phyloP scores from a whole-genome alignment of 371 early-diverging fungal species.

The Lichtheimia ramosa region DNA sequence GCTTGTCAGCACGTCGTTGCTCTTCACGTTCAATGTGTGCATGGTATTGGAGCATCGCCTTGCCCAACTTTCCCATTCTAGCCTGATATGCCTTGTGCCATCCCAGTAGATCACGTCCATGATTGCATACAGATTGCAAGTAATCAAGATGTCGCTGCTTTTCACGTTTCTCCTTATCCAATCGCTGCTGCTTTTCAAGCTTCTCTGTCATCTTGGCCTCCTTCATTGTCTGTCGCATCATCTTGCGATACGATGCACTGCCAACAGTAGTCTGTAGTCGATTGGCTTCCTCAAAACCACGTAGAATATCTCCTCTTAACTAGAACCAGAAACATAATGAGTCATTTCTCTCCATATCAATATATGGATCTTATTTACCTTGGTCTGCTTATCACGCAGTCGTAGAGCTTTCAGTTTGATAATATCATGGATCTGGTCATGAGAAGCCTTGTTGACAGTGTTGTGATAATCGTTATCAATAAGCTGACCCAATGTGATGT shows the following conservation, averaged over 20 bases:
- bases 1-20: conserved; percentile 77
- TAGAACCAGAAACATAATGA: conserved; percentile 10
- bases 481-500: conserved; percentile 34
- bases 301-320: conserved; percentile 80
- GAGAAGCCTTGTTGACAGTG: conserved; percentile 32
- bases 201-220: conserved; percentile 92
- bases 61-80: conserved; percentile 75
- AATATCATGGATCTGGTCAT: conserved; percentile 63
- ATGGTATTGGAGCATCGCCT: conserved; percentile 81
- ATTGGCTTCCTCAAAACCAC: conserved; percentile 66
- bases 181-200: conserved; percentile 87
- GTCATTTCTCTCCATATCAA: not conserved
- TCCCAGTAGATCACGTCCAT: conserved; percentile 70
- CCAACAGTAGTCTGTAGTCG: conserved; percentile 81
- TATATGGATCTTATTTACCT: conserved; percentile 30
- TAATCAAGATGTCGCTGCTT: conserved; percentile 83
- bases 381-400: conserved; percentile 76
- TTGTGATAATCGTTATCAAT: conserved; percentile 36
- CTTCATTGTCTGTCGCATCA: conserved; percentile 90
- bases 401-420: conserved; percentile 86
- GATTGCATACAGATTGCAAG: conserved; percentile 72
- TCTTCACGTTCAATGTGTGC: conserved; percentile 87
- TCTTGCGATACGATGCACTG: conserved; percentile 74
- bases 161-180: conserved; percentile 87
- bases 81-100: conserved; percentile 73